Conservation (phyloP, 129 eudicot genomes). For the Pittosporum tobira region DNA sequence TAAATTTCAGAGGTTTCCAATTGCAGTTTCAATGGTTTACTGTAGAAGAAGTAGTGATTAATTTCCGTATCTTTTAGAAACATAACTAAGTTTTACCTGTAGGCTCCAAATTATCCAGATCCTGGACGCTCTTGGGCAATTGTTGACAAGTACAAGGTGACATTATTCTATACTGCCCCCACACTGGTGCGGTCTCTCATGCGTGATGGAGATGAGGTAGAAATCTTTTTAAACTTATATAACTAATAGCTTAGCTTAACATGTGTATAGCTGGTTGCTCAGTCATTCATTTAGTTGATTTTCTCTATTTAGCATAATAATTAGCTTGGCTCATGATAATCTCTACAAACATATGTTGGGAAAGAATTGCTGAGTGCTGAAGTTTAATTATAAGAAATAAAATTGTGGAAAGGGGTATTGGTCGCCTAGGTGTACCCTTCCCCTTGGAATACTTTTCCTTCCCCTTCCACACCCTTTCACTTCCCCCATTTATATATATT, state of each 20-base stretch:
- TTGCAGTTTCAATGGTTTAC: neutral
- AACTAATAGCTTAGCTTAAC: neutral
- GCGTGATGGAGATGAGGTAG: slow-evolving; percentile 94
- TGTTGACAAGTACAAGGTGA: slow-evolving; percentile 92
- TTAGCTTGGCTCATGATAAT: neutral
- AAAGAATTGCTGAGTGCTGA: too few species aligned
- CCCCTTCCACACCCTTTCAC: too few species aligned
- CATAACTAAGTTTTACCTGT: slow-evolving; percentile 13
- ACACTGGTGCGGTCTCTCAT: slow-evolving; percentile 94
- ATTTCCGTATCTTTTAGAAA: neutral
- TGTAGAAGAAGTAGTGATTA: neutral
- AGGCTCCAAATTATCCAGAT: slow-evolving; percentile 96
- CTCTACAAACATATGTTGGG: neutral
- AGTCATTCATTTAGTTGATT: too few species aligned
- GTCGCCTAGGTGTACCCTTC: too few species aligned
- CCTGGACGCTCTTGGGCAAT: slow-evolving; percentile 96
- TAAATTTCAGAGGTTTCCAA: neutral
- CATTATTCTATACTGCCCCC: slow-evolving; percentile 93
- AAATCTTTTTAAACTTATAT: slow-evolving; percentile 5
- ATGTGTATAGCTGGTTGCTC: neutral
- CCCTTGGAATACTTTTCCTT: too few species aligned
- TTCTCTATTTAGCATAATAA: neutral
- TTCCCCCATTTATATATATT: too few species aligned
- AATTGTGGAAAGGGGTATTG: neutral
- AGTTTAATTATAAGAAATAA: neutral